These are phyloP conservation scores for Ogataea sp. DNA, from an alignment of 805 yeast genomes.

Conservation along the genomic window DNA sequence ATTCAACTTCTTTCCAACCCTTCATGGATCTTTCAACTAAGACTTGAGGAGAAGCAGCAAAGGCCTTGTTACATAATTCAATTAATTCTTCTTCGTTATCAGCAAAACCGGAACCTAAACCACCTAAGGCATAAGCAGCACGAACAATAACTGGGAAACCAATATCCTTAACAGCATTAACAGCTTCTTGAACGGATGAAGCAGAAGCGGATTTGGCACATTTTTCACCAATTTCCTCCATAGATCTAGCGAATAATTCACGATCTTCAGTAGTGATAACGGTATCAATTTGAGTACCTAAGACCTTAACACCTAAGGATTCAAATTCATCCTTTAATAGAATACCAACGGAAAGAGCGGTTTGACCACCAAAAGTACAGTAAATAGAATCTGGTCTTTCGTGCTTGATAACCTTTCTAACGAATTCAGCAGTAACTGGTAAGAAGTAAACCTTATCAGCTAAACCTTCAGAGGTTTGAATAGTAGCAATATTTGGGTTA, in stretches of 20 bases:
- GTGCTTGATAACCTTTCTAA: constrained; percentile 86
- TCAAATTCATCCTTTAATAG: constrained; percentile 93
- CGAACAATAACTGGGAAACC: constrained; percentile 95
- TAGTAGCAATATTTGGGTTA: constrained; percentile 97
- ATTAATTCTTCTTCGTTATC: constrained; percentile 76
- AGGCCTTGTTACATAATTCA: constrained; percentile 81
- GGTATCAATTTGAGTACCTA: constrained; percentile 95
- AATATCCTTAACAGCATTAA: constrained; percentile 74
- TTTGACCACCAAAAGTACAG: constrained; percentile 98
- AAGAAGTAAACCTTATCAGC: constrained; percentile 97
- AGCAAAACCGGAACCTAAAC: constrained; percentile 97
- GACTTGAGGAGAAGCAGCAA: constrained; percentile 94
- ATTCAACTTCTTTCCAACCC: constrained; percentile 99
- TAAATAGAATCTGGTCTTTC: constrained; percentile 97
- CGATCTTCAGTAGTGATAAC: constrained; percentile 97
- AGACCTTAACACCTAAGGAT: constrained; percentile 82
- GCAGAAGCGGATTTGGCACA: constrained; percentile 94
- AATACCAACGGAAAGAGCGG: constrained; percentile 95
- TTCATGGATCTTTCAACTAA: constrained; percentile 94
- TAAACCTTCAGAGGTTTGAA: constrained; percentile 94
- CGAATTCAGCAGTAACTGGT: constrained; percentile 97
- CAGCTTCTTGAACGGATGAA: constrained; percentile 69
- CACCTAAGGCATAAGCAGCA: constrained; percentile 97
- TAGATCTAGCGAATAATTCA: constrained; percentile 88
- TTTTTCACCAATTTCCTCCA: constrained; percentile 92